Evolutionary conservation across 2,329 filamentous ascomycete genomes (phyloP).

Genomic region (Teratosphaeriaceae sp.): DNA sequence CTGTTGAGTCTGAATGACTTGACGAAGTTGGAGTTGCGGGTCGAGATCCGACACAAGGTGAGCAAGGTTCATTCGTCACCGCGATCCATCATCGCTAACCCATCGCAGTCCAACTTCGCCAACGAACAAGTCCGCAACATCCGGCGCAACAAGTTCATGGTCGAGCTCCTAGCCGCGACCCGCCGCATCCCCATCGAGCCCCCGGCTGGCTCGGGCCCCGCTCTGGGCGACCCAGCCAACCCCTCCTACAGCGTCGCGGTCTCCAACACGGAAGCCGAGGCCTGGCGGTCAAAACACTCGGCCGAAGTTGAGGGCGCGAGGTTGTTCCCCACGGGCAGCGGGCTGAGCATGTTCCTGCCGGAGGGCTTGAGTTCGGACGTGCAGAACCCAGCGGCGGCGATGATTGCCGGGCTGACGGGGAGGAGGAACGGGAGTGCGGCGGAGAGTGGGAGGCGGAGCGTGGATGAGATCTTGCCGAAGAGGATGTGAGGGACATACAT

Average conservation of each 20-base stretch:
- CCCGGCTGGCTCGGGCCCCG: constrained; percentile 62
- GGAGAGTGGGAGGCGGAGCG: constrained; percentile 3
- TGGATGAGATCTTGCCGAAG: constrained; percentile 2
- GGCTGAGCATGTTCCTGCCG: constrained; percentile 5
- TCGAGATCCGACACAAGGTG: constrained; percentile 29
- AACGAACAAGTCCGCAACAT: constrained; percentile 70
- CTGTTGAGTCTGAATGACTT: constrained; percentile 25
- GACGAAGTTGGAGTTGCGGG: constrained; percentile 25
- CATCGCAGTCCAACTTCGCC: constrained; percentile 35
- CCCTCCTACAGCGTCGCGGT: constrained; percentile 73
- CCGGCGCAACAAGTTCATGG: constrained; percentile 91
- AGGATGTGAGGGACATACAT: background rate
- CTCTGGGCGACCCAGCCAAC: constrained; percentile 55
- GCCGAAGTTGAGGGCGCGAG: constrained; percentile 46
- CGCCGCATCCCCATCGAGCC: constrained; percentile 78
- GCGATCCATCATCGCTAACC: constrained; percentile 5
- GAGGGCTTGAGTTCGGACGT: constrained; percentile 7
- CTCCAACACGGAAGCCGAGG: constrained; percentile 26
- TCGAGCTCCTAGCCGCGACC: constrained; percentile 73
- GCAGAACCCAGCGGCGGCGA: constrained; percentile 11
- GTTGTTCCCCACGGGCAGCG: constrained; percentile 46
- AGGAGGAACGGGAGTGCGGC: constrained; percentile 5
- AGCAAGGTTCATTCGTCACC: background rate
- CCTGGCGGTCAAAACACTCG: constrained; percentile 4
- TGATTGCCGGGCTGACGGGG: constrained; percentile 13